Conservation (phyloP, 106 monocot species). For the Amphibolis antarctica region DNA sequence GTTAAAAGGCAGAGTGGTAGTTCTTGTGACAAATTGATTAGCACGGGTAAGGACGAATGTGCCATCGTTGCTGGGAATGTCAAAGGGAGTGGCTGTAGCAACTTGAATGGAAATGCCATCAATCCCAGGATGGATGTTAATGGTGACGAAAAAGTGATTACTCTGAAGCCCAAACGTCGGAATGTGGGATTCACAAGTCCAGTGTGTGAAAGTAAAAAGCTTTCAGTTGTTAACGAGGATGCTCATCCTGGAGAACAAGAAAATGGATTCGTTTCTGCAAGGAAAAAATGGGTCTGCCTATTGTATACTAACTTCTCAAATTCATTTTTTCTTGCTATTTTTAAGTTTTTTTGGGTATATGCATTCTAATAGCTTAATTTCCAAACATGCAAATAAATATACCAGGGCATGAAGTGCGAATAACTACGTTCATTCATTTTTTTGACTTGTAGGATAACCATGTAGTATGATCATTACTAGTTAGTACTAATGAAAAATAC, state of each 20-base stretch:
- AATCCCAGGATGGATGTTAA: slow-evolving; percentile 19
- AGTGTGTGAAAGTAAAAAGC: slow-evolving; percentile 48
- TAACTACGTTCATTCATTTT: too few species aligned
- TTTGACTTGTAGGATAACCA: too few species aligned
- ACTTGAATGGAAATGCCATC: slow-evolving; percentile 1
- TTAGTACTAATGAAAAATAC: too few species aligned
- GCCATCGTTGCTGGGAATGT: slow-evolving; percentile 35
- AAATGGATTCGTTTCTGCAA: slow-evolving; percentile 78
- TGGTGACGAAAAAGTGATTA: slow-evolving; percentile 35
- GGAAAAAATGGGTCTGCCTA: slow-evolving; percentile 57
- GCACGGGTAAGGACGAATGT: slow-evolving; percentile 18
- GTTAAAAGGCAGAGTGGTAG: slow-evolving; percentile 19
- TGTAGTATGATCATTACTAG: too few species aligned
- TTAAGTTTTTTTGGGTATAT: background rate
- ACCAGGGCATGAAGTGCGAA: too few species aligned
- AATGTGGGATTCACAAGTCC: slow-evolving; percentile 80
- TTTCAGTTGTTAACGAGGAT: slow-evolving; percentile 54
- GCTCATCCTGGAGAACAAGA: slow-evolving; percentile 19
- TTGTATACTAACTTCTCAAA: background rate
- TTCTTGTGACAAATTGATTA: slow-evolving; percentile 26
- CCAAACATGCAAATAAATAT: too few species aligned
- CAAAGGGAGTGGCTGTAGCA: slow-evolving; percentile 3
- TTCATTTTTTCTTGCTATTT: background rate
- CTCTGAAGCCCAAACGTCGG: slow-evolving; percentile 43
- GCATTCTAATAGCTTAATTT: too few species aligned